Percentiles rank a stretch among this genome's conserved stretches.
Evolutionary conservation across 176 grass and related monocot species (phyloP).

Genomic region (Zoysia japonica): DNA sequence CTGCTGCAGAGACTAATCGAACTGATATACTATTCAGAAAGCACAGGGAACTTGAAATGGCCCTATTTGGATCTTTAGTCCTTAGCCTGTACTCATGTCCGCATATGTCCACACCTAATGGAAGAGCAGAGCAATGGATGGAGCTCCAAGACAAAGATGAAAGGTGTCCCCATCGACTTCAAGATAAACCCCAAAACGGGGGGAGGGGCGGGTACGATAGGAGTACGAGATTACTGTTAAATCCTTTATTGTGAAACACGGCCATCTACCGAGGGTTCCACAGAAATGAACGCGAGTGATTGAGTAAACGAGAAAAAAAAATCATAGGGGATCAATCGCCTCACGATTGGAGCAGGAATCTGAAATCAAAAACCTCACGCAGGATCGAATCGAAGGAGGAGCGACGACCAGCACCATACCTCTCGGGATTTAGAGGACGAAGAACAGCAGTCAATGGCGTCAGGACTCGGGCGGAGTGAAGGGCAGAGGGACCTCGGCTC

Average conservation of each 20-base stretch:
- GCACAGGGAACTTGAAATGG: not conserved
- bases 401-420: constrained; percentile 30
- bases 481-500: not conserved
- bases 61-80: not conserved
- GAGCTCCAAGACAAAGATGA: not conserved
- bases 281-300: constrained; percentile 17
- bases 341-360: constrained; percentile 21
- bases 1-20: constrained; percentile 23
- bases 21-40: constrained; percentile 11
- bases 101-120: not conserved
- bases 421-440: constrained; percentile 5
- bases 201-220: not conserved
- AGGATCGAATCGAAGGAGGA: constrained; percentile 23
- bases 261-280: constrained; percentile 5
- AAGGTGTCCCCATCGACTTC: not conserved
- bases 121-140: not conserved
- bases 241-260: constrained; percentile 26
- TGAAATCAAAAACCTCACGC: not conserved
- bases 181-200: not conserved
- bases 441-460: not conserved
- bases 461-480: not conserved
- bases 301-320: not conserved
- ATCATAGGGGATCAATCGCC: not conserved
- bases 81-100: not conserved
- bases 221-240: not conserved